Evolutionary conservation across 2,329 filamentous ascomycete genomes (phyloP).

Genomic region (Sporothrix humicola): DNA sequence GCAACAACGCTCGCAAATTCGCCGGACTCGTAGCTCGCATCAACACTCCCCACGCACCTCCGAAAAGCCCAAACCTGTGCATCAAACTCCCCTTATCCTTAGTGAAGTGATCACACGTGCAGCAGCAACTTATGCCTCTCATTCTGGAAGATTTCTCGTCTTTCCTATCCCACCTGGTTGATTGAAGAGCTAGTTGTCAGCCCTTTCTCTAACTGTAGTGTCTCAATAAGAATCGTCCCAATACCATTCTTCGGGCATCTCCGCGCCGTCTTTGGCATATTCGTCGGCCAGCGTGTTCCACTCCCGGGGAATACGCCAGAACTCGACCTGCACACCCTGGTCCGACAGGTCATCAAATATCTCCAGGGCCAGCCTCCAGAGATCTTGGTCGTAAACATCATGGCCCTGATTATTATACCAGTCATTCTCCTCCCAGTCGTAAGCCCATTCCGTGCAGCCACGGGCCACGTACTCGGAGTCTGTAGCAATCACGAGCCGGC

Average conservation of each 20-base stretch:
- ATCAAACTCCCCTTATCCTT: too few relatives aligned
- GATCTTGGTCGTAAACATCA: constrained; percentile 50
- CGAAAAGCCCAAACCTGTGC: too few relatives aligned
- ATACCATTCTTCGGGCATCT: neutral
- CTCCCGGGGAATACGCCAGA: constrained; percentile 41
- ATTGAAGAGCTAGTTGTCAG: too few relatives aligned
- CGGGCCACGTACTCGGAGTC: constrained; percentile 55
- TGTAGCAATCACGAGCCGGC: constrained; percentile 57
- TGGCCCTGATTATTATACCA: constrained; percentile 44
- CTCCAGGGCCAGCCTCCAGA: constrained; percentile 47
- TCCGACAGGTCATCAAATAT: constrained; percentile 10
- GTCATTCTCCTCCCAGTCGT: constrained; percentile 48
- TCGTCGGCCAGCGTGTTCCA: neutral
- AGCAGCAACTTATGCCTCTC: too few relatives aligned
- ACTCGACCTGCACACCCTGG: constrained; percentile 40
- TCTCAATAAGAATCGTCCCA: too few relatives aligned
- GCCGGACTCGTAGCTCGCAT: too few relatives aligned
- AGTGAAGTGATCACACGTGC: too few relatives aligned
- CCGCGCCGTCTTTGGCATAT: neutral
- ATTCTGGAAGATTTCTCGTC: too few relatives aligned
- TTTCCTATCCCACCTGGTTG: too few relatives aligned
- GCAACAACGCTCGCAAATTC: too few relatives aligned
- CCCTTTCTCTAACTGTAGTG: too few relatives aligned
- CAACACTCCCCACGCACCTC: too few relatives aligned
- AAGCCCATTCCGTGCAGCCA: constrained; percentile 50